phyloP scores from a whole-genome alignment of 140 eudicot species.

The Oenanthe javanica region DNA sequence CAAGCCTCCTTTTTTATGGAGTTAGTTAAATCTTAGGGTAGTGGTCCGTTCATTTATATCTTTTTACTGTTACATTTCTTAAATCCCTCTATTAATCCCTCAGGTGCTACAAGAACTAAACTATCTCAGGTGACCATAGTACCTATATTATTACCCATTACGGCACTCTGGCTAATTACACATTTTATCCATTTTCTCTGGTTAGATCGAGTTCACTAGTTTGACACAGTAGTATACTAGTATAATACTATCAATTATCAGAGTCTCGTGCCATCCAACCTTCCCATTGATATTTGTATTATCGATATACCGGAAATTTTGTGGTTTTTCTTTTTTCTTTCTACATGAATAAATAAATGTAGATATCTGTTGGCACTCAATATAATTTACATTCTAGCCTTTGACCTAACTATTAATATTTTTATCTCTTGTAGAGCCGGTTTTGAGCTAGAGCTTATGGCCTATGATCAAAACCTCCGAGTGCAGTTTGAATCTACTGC shows the following conservation, averaged over 20 bases:
- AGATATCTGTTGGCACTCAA: background rate
- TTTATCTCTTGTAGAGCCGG: background rate
- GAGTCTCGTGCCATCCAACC: background rate
- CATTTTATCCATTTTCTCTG: background rate
- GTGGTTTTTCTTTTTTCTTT: background rate
- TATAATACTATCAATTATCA: background rate
- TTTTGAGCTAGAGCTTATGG: conserved; percentile 46
- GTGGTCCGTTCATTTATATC: too few species aligned
- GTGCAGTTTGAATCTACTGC: conserved; percentile 25
- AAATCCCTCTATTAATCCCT: background rate
- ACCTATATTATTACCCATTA: background rate
- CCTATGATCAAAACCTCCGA: conserved; percentile 31
- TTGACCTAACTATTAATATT: background rate
- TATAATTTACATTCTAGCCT: background rate
- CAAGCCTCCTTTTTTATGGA: background rate
- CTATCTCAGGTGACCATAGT: background rate
- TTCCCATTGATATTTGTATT: background rate
- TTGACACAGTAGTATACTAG: background rate
- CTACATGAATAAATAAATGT: background rate
- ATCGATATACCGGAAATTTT: background rate
- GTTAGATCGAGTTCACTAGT: background rate
- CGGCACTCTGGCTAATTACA: background rate
- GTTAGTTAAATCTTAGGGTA: too few species aligned
- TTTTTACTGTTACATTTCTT: background rate
- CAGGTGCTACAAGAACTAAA: background rate